phyloP scores from a whole-genome alignment of 2,329 filamentous ascomycete genomes.

The Epichloe elymi region DNA sequence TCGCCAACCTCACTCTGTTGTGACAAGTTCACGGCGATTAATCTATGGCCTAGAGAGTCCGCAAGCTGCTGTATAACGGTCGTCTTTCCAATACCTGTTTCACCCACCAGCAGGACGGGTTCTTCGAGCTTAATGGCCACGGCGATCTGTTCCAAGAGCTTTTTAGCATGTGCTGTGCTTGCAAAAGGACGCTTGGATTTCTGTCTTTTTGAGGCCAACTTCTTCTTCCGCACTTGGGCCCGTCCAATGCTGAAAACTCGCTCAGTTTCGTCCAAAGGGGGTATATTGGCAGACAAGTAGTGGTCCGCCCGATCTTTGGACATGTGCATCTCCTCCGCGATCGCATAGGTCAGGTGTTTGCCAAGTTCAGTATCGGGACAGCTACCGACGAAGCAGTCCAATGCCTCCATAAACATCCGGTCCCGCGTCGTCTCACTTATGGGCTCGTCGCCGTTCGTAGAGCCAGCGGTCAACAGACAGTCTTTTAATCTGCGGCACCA shows the following conservation, averaged over 20 bases:
- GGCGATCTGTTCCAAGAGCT: slow-evolving; percentile 77
- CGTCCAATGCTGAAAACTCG: slow-evolving; percentile 51
- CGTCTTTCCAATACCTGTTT: slow-evolving; percentile 97
- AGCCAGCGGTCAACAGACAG: slow-evolving; percentile 47
- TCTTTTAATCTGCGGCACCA: slow-evolving; percentile 70
- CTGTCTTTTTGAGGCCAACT: slow-evolving; percentile 30
- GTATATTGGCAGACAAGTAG: slow-evolving; percentile 60
- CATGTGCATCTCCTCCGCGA: slow-evolving; percentile 80
- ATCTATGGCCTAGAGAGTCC: slow-evolving; percentile 66
- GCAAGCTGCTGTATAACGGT: slow-evolving; percentile 91
- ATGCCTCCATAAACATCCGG: slow-evolving; percentile 82
- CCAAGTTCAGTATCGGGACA: slow-evolving; percentile 53
- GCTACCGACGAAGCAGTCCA: slow-evolving; percentile 83
- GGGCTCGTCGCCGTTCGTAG: slow-evolving; percentile 54
- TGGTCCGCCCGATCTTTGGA: slow-evolving; percentile 71
- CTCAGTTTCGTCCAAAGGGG: slow-evolving; percentile 51
- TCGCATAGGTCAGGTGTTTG: slow-evolving; percentile 47
- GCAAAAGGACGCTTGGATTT: slow-evolving; percentile 62
- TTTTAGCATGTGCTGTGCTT: slow-evolving; percentile 71
- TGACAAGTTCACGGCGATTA: slow-evolving; percentile 89
- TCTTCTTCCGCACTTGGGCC: slow-evolving; percentile 46
- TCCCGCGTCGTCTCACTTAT: slow-evolving; percentile 61
- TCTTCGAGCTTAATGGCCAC: slow-evolving; percentile 75
- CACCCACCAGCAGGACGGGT: slow-evolving; percentile 86
- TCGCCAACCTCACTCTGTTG: slow-evolving; percentile 98